Conservation (phyloP, 2,329 filamentous ascomycete species). For the Hypomyces perniciosus region DNA sequence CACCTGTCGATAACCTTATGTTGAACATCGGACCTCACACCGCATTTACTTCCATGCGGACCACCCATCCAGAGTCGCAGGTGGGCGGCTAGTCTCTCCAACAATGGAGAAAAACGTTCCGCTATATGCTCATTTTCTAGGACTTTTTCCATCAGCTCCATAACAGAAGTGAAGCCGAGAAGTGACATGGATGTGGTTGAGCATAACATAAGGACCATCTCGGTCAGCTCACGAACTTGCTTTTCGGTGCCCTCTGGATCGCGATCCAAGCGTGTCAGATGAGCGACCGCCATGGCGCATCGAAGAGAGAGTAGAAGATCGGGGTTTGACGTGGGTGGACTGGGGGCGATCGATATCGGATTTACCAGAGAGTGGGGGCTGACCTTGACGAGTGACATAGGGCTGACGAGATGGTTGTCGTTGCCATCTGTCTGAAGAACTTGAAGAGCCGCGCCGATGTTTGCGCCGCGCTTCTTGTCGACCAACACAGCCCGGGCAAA, state of each 20-base stretch:
- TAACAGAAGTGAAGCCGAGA: constrained; percentile 54
- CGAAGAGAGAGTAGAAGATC: constrained; percentile 10
- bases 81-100: constrained; percentile 52
- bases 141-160: constrained; percentile 52
- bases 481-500: constrained; percentile 53
- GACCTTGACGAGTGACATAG: constrained; percentile 35
- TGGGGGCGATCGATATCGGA: constrained; percentile 12
- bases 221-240: constrained; percentile 26
- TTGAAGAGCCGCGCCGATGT: constrained; percentile 51
- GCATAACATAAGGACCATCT: constrained; percentile 41
- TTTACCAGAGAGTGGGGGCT: too few relatives aligned
- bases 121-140: constrained; percentile 41
- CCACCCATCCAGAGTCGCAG: constrained; percentile 58
- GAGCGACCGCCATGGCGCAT: constrained; percentile 37
- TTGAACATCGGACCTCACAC: constrained; percentile 46
- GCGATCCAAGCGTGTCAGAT: constrained; percentile 42
- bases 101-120: constrained; percentile 39
- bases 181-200: constrained; percentile 43
- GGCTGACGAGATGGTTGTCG: constrained; percentile 19
- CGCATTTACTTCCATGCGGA: constrained; percentile 43
- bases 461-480: constrained; percentile 46
- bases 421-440: constrained; percentile 35
- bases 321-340: constrained; percentile 21
- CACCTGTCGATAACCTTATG: constrained; percentile 51
- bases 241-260: neutral